Evolutionary conservation across 2,329 filamentous ascomycete genomes (phyloP).

Genomic region (Hymenoscyphus repandus): DNA sequence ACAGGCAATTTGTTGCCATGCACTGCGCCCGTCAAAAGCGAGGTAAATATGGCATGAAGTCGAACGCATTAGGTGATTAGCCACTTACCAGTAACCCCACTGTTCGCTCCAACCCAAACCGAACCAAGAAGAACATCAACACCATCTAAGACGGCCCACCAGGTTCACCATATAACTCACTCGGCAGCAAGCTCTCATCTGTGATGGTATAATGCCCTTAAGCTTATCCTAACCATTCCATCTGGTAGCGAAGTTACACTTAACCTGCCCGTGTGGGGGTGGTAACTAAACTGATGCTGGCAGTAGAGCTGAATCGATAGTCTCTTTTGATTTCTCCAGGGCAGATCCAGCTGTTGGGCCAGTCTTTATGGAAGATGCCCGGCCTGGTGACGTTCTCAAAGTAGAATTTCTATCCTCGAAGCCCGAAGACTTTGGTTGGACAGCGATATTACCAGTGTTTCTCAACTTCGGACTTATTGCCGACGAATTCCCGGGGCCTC

Average conservation of each 20-base stretch:
- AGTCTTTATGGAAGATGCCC: constrained; percentile 42
- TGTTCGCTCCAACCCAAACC: too few species aligned
- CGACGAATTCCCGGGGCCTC: constrained; percentile 41
- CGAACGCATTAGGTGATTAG: too few species aligned
- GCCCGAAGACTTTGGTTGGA: constrained; percentile 46
- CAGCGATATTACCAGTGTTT: constrained; percentile 43
- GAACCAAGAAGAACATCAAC: background rate
- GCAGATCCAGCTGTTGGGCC: constrained; percentile 48
- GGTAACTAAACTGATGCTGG: constrained; percentile 40
- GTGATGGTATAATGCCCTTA: constrained; percentile 43
- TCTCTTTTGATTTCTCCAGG: constrained; percentile 15
- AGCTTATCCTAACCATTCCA: constrained; percentile 41
- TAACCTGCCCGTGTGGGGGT: constrained; percentile 44
- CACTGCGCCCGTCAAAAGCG: too few species aligned
- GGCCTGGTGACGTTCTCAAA: constrained; percentile 47
- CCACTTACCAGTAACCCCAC: too few species aligned
- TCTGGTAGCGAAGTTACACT: constrained; percentile 44
- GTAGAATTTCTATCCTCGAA: constrained; percentile 44
- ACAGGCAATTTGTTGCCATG: too few species aligned
- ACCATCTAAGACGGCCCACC: background rate
- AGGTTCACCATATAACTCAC: background rate
- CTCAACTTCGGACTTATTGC: constrained; percentile 44
- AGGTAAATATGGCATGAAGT: too few species aligned
- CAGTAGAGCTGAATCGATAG: background rate
- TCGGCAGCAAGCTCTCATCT: constrained; percentile 31